These are phyloP conservation scores for Cladosporium sp. DNA, from an alignment of 2,329 filamentous ascomycete genomes.

Conservation along the genomic window DNA sequence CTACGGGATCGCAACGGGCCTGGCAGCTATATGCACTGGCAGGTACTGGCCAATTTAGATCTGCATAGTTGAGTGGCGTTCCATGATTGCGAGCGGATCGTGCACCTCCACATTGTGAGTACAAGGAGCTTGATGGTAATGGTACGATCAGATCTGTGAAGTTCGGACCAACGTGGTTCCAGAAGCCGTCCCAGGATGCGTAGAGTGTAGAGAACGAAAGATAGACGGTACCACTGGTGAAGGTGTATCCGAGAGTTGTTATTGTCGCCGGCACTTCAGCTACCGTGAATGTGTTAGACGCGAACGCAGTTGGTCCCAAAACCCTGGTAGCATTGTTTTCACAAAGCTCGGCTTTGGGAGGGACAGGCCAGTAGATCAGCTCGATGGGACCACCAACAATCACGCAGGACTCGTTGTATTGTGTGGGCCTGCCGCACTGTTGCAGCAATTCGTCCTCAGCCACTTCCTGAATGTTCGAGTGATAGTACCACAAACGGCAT, in stretches of 20 bases:
- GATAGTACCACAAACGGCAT: slow-evolving; percentile 24
- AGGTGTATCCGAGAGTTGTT: slow-evolving; percentile 27
- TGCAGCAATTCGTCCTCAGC: slow-evolving; percentile 9
- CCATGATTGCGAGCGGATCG: slow-evolving; percentile 12
- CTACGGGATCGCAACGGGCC: slow-evolving; percentile 1
- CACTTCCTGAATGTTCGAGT: slow-evolving; percentile 21
- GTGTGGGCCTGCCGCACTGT: slow-evolving; percentile 23
- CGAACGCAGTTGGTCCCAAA: too few species aligned
- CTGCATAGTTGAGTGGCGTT: slow-evolving; percentile 26
- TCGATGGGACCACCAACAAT: slow-evolving; percentile 28
- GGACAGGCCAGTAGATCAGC: slow-evolving; percentile 31
- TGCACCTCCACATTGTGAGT: slow-evolving; percentile 26
- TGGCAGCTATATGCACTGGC: slow-evolving; percentile 30
- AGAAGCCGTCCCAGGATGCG: slow-evolving; percentile 25
- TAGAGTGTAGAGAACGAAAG: slow-evolving; percentile 27
- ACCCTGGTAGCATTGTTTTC: neutral
- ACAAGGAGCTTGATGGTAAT: slow-evolving; percentile 26
- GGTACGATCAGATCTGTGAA: slow-evolving; percentile 29
- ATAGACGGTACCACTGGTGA: slow-evolving; percentile 26
- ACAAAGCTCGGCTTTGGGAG: too few species aligned
- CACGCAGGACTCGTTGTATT: slow-evolving; percentile 23
- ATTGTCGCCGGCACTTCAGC: too few species aligned
- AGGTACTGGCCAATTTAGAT: slow-evolving; percentile 30
- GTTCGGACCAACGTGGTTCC: slow-evolving; percentile 24
- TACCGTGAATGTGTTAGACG: too few species aligned